These are phyloP conservation scores for Venturia effusa DNA, from an alignment of 2,329 filamentous ascomycete species.

Conservation along the genomic window DNA sequence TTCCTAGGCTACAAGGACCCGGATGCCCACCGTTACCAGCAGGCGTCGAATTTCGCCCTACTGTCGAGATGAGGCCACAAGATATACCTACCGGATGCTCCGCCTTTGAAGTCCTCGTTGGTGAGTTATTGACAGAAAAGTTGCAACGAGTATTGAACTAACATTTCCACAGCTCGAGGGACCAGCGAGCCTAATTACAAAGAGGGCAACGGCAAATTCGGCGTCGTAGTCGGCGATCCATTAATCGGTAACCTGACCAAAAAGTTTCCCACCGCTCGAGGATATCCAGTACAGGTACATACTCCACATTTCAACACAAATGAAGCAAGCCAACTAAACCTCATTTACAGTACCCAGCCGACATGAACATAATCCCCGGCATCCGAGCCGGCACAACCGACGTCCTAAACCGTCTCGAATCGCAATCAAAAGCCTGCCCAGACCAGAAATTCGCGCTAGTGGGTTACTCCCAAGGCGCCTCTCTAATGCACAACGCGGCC, in stretches of 20 bases:
- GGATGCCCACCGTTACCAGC: not conserved
- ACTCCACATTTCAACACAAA: not conserved
- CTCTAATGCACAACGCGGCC: conserved; percentile 7
- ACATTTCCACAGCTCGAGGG: conserved; percentile 8
- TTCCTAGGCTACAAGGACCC: not conserved
- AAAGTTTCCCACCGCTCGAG: not conserved
- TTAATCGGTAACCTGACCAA: conserved; percentile 5
- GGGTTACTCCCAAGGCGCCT: conserved; percentile 12
- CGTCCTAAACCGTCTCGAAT: conserved; percentile 5
- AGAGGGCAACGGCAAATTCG: conserved; percentile 10
- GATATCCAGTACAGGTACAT: conserved; percentile 10
- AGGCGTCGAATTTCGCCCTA: not conserved
- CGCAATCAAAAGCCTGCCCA: conserved; percentile 9
- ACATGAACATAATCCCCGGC: not conserved
- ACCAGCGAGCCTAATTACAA: conserved; percentile 9
- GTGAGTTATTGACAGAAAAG: not conserved
- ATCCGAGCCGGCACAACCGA: not conserved
- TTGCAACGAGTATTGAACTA: no score
- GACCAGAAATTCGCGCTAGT: conserved; percentile 10
- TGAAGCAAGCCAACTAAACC: not conserved
- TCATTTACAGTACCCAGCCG: conserved; percentile 10
- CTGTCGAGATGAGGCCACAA: conserved; percentile 2
- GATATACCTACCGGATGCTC: conserved; percentile 9
- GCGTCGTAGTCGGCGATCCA: conserved; percentile 11
- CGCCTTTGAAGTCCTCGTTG: conserved; percentile 10